phyloP scores from a whole-genome alignment of 805 yeast species.

The Ogataea degrootiae region DNA sequence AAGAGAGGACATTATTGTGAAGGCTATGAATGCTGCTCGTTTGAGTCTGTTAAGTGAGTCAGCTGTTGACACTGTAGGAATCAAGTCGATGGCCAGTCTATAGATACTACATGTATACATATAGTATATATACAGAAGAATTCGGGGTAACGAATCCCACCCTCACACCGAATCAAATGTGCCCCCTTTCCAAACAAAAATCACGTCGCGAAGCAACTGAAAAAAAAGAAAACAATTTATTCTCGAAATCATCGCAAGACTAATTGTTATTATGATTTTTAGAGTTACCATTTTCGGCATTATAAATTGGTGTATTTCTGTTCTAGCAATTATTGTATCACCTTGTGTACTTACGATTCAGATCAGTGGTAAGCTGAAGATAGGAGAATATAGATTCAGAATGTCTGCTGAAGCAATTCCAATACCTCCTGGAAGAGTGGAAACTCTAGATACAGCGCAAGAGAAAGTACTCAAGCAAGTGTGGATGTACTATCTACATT shows the following conservation, averaged over 20 bases:
- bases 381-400: not conserved
- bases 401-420: not conserved
- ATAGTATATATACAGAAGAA: not conserved
- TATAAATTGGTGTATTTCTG: no score
- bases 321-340: no score
- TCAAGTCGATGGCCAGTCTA: constrained; percentile 1
- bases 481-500: constrained; percentile 62
- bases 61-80: constrained; percentile 22
- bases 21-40: constrained; percentile 25
- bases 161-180: no score
- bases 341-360: no score
- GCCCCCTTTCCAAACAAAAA: no score
- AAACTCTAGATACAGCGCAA: constrained; percentile 47
- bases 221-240: no score
- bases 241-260: no score
- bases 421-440: constrained; percentile 37
- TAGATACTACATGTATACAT: not conserved
- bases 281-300: no score
- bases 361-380: no score
- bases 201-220: no score
- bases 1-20: constrained; percentile 18
- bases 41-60: constrained; percentile 17
- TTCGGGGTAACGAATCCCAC: no score
- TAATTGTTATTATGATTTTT: no score
- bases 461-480: constrained; percentile 62